Percentiles rank a stretch among this genome's conserved stretches.
Conservation (phyloP, 176 grass and related monocot genomes). For the Panicum miliaceum region DNA sequence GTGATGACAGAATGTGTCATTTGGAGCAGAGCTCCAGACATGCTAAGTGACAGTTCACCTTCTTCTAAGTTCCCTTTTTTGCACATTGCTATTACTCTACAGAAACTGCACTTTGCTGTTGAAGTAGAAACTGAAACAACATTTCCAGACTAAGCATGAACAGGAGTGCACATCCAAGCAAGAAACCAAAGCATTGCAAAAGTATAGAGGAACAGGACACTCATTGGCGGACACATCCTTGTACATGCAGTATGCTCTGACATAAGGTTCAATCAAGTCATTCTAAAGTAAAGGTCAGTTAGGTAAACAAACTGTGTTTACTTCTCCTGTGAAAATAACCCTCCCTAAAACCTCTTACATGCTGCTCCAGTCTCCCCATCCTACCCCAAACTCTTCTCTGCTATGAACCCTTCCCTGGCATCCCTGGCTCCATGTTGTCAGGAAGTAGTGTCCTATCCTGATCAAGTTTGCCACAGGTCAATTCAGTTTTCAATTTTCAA, state of each 20-base stretch:
- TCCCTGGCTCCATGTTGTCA: neutral
- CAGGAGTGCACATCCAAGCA: constrained; percentile 7
- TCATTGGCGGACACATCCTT: constrained; percentile 43
- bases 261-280: constrained; percentile 15
- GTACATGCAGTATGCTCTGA: constrained; percentile 13
- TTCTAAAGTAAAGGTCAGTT: constrained; percentile 28
- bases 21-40: constrained; percentile 4
- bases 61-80: neutral
- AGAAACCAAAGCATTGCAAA: constrained; percentile 34
- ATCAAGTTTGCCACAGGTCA: constrained; percentile 16
- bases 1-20: constrained; percentile 15
- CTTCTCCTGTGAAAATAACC: neutral
- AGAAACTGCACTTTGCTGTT: constrained; percentile 29
- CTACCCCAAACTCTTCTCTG: constrained; percentile 5
- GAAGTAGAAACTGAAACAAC: neutral
- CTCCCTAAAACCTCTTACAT: neutral
- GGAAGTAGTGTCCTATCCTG: constrained; percentile 19
- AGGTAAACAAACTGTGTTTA: neutral
- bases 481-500: constrained; percentile 5
- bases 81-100: neutral
- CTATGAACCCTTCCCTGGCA: neutral
- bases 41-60: constrained; percentile 24
- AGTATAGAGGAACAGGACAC: constrained; percentile 24
- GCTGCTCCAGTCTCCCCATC: neutral
- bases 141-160: constrained; percentile 3